Evolutionary conservation across 768 basidiomycete genomes (phyloP), one percentile per base, ranked within the genome.

Genomic region (Rhizopogon vinicolor): DNA sequence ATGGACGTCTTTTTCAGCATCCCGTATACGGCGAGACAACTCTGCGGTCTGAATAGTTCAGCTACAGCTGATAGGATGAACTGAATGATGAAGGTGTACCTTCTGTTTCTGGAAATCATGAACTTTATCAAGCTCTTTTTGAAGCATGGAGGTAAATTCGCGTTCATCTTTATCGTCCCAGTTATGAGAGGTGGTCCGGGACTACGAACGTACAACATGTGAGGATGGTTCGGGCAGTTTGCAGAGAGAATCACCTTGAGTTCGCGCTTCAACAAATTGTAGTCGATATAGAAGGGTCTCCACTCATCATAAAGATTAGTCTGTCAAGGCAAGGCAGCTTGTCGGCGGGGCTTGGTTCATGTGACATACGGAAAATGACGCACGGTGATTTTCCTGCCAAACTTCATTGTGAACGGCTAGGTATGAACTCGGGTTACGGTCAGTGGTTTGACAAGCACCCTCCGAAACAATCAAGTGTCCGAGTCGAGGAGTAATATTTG

Each of bases 81-180:
- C 7, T 19, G 19, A 51, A n/a, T 41, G 13, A 49, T 33, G 41
- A 40, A n/a, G 55, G 67, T 64, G 52, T 43, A 87, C 92, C 83
- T 97, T 98, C 35, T 78, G 74, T 67, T 86, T 90, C 68, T 98
- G 96, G 67, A 98, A 98, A 64, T 87, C 86, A 62, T 95, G 88
- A 43, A 98, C 86, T 74, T 98, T 98, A 65, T 94, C 91, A 33
- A 98, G 78, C 74, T 98, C 94, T 56, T 76, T 77, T 64, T 90
- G 87, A 53, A 98, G 83, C 75, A 87, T 81, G 42, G 65, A 70
- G 10, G 85, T 87, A 65, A 98, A 98, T 41, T 89, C 84, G 35
- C 76, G 75, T 72, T 98, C 96, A 68, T 97, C 93, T 13, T 77
- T 72, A 44, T 83, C 81, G 33, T 76, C 81, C 96, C 96, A 98